Percentiles rank a stretch among this genome's conserved stretches.
These are phyloP conservation scores for Monascus purpureus DNA, from an alignment of 495 filamentous ascomycete species.

Conservation along the genomic window DNA sequence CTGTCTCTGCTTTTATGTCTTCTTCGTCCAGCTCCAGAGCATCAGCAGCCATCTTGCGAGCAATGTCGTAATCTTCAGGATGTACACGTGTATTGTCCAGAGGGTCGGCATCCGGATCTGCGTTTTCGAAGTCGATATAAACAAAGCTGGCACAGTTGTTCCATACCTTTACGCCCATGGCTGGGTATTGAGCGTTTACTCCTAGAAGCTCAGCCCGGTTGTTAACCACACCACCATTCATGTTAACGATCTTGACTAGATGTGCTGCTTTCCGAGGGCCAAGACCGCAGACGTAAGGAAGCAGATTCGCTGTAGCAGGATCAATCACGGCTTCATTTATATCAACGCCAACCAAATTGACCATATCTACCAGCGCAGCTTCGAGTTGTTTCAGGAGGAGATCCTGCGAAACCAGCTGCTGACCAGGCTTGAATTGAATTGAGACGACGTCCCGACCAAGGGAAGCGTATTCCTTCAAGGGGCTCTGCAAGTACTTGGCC, in stretches of 20 bases:
- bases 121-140: constrained; percentile 70
- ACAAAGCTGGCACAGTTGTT: constrained; percentile 94
- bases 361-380: constrained; percentile 92
- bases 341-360: constrained; percentile 89
- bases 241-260: constrained; percentile 78
- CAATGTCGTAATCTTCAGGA: constrained; percentile 95
- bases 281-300: constrained; percentile 85
- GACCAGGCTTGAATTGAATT: constrained; percentile 74
- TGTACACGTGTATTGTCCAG: constrained; percentile 94
- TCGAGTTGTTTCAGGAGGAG: constrained; percentile 76
- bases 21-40: constrained; percentile 93
- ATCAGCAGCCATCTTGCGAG: constrained; percentile 95
- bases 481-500: constrained; percentile 82
- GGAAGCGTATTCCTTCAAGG: constrained; percentile 88
- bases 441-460: constrained; percentile 78
- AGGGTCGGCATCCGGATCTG: constrained; percentile 67
- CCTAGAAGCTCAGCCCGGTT: constrained; percentile 78
- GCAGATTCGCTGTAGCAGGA: constrained; percentile 63
- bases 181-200: constrained; percentile 64
- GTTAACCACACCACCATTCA: constrained; percentile 70
- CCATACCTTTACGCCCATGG: constrained; percentile 82
- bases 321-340: constrained; percentile 81
- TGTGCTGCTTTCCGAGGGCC: constrained; percentile 84
- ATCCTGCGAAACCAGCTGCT: constrained; percentile 75
- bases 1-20: constrained; percentile 85